These are phyloP conservation scores for Gaeumannomyces tritici DNA, from an alignment of 2,329 filamentous ascomycete species.

Conservation along the genomic window DNA sequence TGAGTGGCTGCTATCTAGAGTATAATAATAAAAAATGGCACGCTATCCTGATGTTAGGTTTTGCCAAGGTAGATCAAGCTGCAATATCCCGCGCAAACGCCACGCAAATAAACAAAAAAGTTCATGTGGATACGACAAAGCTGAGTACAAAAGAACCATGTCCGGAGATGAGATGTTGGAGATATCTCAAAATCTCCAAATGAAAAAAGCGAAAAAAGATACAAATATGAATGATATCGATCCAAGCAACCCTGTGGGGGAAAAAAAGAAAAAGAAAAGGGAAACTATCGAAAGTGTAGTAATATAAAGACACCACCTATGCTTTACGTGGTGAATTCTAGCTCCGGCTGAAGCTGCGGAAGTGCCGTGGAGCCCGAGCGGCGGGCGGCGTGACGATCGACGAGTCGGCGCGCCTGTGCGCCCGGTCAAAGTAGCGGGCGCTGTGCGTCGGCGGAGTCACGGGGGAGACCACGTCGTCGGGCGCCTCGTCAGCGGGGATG, in stretches of 20 bases:
- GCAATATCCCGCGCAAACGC: not conserved
- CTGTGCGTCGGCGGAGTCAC: constrained; percentile 6
- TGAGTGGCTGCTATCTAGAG: not conserved
- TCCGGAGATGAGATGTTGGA: not conserved
- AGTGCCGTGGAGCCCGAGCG: not conserved
- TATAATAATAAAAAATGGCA: too few species aligned
- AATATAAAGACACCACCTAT: not conserved
- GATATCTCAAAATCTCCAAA: not conserved
- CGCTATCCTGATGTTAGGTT: not conserved
- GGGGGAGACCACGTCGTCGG: constrained; percentile 10
- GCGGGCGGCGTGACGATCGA: constrained; percentile 1
- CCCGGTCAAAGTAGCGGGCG: not conserved
- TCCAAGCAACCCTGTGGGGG: not conserved
- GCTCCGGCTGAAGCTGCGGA: not conserved
- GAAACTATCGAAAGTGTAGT: not conserved
- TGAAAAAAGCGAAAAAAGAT: not conserved
- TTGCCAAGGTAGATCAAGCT: not conserved
- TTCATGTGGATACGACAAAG: not conserved
- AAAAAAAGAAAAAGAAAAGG: not conserved
- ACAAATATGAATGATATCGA: not conserved
- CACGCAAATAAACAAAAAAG: not conserved
- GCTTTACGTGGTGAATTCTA: not conserved
- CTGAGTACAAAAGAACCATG: not conserved
- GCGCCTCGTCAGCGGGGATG: not conserved
- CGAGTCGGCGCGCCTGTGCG: not conserved